Base-by-base conservation (phyloP, 371 early-diverging fungal genomes). In the Mucor piriformis region DNA sequence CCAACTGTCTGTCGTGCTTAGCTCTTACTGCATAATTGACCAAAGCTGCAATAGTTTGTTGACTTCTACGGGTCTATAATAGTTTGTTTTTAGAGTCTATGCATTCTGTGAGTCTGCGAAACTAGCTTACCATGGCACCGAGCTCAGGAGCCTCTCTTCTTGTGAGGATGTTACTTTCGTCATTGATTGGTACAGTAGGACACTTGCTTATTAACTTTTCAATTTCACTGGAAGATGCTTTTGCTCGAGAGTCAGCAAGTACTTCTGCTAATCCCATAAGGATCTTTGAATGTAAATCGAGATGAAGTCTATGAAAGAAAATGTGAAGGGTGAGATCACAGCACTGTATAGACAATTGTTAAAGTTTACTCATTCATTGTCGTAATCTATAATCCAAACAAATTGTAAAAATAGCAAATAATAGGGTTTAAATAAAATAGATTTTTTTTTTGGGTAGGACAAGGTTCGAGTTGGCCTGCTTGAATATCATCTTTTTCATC, bases 201-300 rank as follows among this genome's bases (percentile, higher is more conserved):
- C 81, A 76, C 42, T 62, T 70, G 15, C 54, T 59, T 3, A 73
- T 34, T 10, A 81, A 57, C 47, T 67, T 70, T 12, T 70, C 67
- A 25, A 76, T 59, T 61, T 77, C 79, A 21, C 65, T 61, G 2
- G 55, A 42, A 11, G 70, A 57, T 18, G 75, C 69, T 53, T 74
- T 74, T 35, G 78, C 72, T 61, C 74, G 70, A 18, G 73, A 75
- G 50, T 76, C 77, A 27, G 83, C 81, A 20, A 86, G 74, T 6
- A 80, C 79, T 57, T 77, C 77, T n/a, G 85, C 83, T 37, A 86
- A 68, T 54, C 80, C 81, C 65, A 81, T 74, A n/a, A 86, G 73
- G 61, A 86, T 86, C 44, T 77, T 82, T 59, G 84, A 81, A 58
- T 84, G 86, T 58, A 86, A 64, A 57, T 73, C 73, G 13, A 63